Conservation (phyloP, 768 basidiomycete genomes). For the Boletales sp. region DNA sequence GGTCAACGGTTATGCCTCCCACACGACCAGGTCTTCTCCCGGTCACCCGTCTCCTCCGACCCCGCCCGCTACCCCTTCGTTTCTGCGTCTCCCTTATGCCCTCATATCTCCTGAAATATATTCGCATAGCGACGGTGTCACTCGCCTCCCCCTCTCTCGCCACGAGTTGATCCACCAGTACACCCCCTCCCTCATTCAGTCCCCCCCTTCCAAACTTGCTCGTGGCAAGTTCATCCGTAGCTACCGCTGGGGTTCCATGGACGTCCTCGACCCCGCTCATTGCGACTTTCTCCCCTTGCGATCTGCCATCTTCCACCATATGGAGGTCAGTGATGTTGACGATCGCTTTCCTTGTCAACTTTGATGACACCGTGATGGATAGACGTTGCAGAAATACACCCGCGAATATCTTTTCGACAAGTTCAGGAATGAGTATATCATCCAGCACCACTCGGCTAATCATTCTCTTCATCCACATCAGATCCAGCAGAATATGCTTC, state of each 20-base stretch:
- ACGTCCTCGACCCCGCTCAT: constrained; percentile 74
- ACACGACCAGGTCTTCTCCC: constrained; percentile 50
- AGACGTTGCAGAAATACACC: constrained; percentile 86
- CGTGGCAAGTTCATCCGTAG: constrained; percentile 65
- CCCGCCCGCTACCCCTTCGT: constrained; percentile 58
- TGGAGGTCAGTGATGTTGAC: constrained; percentile 60
- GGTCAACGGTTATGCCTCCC: constrained; percentile 48
- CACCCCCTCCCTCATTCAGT: constrained; percentile 51
- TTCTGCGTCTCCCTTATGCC: constrained; percentile 75
- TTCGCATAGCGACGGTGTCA: constrained; percentile 79
- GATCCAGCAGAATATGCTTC: constrained; percentile 36
- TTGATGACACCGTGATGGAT: constrained; percentile 23
- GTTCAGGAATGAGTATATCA: constrained; percentile 58
- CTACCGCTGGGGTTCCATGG: constrained; percentile 83
- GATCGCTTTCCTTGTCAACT: constrained; percentile 10
- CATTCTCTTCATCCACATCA: constrained; percentile 44
- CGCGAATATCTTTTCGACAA: constrained; percentile 80
- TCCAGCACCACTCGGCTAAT: constrained; percentile 48
- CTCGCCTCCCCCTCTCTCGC: constrained; percentile 52
- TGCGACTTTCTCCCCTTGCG: constrained; percentile 79
- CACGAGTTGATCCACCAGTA: constrained; percentile 75
- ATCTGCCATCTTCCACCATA: constrained; percentile 79
- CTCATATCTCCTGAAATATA: constrained; percentile 81
- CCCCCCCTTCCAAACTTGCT: constrained; percentile 42
- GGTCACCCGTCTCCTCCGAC: constrained; percentile 60